Evolutionary conservation across 441 rosid genomes (phyloP), one percentile per base, ranked within the genome.

Genomic region (Euphorbia celastroides): DNA sequence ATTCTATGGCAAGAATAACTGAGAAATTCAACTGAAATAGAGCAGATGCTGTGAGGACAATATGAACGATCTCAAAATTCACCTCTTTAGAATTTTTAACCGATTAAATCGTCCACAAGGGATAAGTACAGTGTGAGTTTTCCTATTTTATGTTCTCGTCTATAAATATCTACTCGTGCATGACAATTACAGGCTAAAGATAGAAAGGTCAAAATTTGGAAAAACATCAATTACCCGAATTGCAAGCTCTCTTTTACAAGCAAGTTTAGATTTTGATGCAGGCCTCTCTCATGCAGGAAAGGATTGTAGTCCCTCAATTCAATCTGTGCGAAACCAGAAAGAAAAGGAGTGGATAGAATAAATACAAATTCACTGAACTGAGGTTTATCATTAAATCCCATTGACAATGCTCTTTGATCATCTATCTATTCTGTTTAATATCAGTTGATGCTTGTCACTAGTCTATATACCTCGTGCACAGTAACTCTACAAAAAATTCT

Each of bases 271-370:
- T 82, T 88, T 78, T 82, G 82, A 79, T 92, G 97, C 78, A 92
- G 83, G 57, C 96, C 97, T 82, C 98, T 83, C 69, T 79, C 86
- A 63, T 88, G 87, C 65, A 57, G 81, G 74, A 90, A 34, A 30
- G 98, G 98, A 73, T 90, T 75, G 75, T 90, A 93, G 79, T 83
- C 93, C 71, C 76, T 77, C 60, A 77, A 77, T 59, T 86, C 88
- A 78, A 90, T 79, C 98, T 93, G 85, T 56, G 67, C 61, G 27
- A 67, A 31, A 64, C 46, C 62, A 55, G 71, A 70, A 38, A 28
- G 34, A 36, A 44, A 62, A 61, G 68, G 23, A 48, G 56, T 9
- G 41, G 16, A 54, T 28, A 55, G 38, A 13, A 36, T 32, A 16
- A 30, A 26, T 63, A n/a, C 28, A 42, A 31, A 32, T 28, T 36